phyloP scores from a whole-genome alignment of 805 yeast genomes.

The Sungouiozyma intestinalis region DNA sequence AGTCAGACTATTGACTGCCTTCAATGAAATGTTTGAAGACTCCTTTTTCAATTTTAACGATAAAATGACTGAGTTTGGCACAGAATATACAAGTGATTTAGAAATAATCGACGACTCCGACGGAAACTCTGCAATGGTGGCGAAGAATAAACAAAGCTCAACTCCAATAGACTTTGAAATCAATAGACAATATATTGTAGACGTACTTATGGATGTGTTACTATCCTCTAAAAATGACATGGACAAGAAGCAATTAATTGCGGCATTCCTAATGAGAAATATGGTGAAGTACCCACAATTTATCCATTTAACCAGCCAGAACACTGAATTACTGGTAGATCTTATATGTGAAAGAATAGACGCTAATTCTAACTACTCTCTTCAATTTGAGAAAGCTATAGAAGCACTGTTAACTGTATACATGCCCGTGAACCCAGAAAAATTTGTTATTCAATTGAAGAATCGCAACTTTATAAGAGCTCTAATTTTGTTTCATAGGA shows the following conservation, averaged over 20 bases:
- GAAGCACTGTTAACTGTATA: slow-evolving; percentile 60
- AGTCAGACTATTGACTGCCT: slow-evolving; percentile 48
- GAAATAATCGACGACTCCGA: slow-evolving; percentile 4
- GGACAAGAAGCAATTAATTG: slow-evolving; percentile 30
- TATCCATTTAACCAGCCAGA: slow-evolving; percentile 55
- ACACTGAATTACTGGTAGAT: slow-evolving; percentile 38
- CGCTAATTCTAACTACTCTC: slow-evolving; percentile 21
- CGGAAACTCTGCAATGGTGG: not conserved
- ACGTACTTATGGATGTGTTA: slow-evolving; percentile 54
- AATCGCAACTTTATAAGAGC: slow-evolving; percentile 15
- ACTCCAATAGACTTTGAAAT: slow-evolving; percentile 15
- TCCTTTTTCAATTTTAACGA: slow-evolving; percentile 53
- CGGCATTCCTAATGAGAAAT: slow-evolving; percentile 70
- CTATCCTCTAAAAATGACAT: slow-evolving; percentile 25
- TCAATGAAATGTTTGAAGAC: slow-evolving; percentile 82
- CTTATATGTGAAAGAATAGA: slow-evolving; percentile 37
- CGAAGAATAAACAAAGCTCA: slow-evolving; percentile 7
- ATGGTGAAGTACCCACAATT: slow-evolving; percentile 81
- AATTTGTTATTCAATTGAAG: slow-evolving; percentile 27
- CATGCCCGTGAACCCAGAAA: slow-evolving; percentile 44
- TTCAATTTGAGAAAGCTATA: slow-evolving; percentile 67
- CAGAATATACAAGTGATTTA: slow-evolving; percentile 10
- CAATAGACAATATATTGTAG: slow-evolving; percentile 69
- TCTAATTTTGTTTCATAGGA: slow-evolving; percentile 16
- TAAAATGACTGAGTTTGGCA: slow-evolving; percentile 16